Percentiles rank a stretch among this genome's conserved stretches.
Evolutionary conservation across 202 grass and related monocot species (phyloP).

Genomic region (Panicum virgatum): DNA sequence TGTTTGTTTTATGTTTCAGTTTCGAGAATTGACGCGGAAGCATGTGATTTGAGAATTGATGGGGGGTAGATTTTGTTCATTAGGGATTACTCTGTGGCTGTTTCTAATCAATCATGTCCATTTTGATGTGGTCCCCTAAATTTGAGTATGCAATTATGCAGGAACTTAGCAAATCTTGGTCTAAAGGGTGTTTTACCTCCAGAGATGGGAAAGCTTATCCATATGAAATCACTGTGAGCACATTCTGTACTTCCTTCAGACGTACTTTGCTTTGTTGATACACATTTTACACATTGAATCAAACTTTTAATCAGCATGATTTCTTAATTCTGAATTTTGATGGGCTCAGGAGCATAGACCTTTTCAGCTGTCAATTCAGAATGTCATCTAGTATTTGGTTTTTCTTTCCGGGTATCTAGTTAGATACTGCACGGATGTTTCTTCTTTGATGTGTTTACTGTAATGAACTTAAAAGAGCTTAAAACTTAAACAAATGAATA

Average conservation of each 20-base stretch:
- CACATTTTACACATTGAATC: not conserved
- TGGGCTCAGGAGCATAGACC: not conserved
- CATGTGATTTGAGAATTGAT: too few relatives aligned
- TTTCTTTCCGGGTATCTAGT: not conserved
- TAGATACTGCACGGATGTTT: not conserved
- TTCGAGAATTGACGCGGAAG: not conserved
- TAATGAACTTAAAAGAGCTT: not conserved
- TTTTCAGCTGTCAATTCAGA: not conserved
- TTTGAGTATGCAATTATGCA: slow-evolving; percentile 21
- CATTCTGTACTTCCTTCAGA: not conserved
- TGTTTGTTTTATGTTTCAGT: not conserved
- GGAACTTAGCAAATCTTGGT: slow-evolving; percentile 78
- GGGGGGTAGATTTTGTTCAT: too few relatives aligned
- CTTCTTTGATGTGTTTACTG: not conserved
- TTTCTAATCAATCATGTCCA: not conserved
- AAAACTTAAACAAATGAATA: not conserved
- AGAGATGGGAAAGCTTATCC: slow-evolving; percentile 53
- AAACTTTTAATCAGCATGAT: not conserved
- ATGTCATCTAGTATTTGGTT: not conserved
- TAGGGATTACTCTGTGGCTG: not conserved
- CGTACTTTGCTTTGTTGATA: not conserved
- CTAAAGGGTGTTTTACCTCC: slow-evolving; percentile 58
- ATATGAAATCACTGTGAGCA: slow-evolving; percentile 69
- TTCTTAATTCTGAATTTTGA: not conserved
- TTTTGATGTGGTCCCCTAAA: not conserved